phyloP scores from a whole-genome alignment of 306 rosid species.

The Begonia masoniana region DNA sequence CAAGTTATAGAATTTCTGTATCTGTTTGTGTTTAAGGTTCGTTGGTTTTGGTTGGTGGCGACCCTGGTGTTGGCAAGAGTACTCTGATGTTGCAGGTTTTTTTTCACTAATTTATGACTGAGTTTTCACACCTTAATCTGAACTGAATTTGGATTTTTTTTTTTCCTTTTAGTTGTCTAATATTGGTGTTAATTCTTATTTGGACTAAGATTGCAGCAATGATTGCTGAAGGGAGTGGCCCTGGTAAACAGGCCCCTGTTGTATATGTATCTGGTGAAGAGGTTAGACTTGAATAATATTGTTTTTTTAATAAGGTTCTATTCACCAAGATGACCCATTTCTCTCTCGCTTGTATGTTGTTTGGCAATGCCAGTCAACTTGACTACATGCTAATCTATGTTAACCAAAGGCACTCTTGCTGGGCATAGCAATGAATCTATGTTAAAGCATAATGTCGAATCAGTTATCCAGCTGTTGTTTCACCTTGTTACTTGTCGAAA shows the following conservation, averaged over 20 bases:
- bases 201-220: conserved; percentile 52
- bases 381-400: too few species aligned
- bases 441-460: too few species aligned
- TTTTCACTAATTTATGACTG: neutral
- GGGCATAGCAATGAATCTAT: too few species aligned
- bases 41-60: conserved; percentile 78
- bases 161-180: neutral
- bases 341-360: too few species aligned
- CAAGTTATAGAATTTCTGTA: neutral
- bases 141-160: too few species aligned
- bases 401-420: too few species aligned
- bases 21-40: conserved; percentile 52
- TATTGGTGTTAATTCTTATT: conserved; percentile 4
- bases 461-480: too few species aligned
- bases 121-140: neutral
- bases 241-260: conserved; percentile 34
- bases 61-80: conserved; percentile 98
- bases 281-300: conserved; percentile 27
- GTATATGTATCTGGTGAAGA: conserved; percentile 95
- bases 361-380: too few species aligned
- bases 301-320: too few species aligned
- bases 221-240: conserved; percentile 41
- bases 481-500: too few species aligned
- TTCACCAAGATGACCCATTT: too few species aligned
- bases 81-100: conserved; percentile 84